A percentile compares a stretch with the other conserved stretches of the same genome.
Conservation (phyloP, 495 filamentous ascomycete genomes). For the Aspergillus leporis region DNA sequence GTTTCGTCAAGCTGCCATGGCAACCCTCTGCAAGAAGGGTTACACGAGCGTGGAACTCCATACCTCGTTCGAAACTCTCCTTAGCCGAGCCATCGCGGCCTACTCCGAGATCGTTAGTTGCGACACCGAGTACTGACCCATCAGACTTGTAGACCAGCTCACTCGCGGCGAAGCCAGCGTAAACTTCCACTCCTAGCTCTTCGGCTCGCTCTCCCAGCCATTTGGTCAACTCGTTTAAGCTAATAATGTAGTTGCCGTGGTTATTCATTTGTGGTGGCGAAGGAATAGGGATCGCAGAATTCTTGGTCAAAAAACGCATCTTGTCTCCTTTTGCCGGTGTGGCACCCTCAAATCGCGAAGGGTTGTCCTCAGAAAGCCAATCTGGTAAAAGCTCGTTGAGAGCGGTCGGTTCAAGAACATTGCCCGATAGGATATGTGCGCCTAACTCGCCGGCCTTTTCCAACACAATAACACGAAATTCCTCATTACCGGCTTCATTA, state of each 20-base stretch:
- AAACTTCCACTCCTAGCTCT: constrained; percentile 97
- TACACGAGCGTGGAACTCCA: constrained; percentile 95
- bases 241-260: constrained; percentile 95
- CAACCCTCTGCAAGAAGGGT: constrained; percentile 97
- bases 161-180: constrained; percentile 91
- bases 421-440: constrained; percentile 93
- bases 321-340: constrained; percentile 81
- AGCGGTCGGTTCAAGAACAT: constrained; percentile 88
- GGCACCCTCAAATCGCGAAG: constrained; percentile 75
- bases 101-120: constrained; percentile 92
- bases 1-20: constrained; percentile 93
- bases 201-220: constrained; percentile 96
- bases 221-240: constrained; percentile 88
- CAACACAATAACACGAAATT: constrained; percentile 87
- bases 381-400: constrained; percentile 90
- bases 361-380: constrained; percentile 87
- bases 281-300: constrained; percentile 72
- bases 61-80: constrained; percentile 89
- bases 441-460: constrained; percentile 97
- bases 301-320: constrained; percentile 95
- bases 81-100: constrained; percentile 80
- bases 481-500: constrained; percentile 92
- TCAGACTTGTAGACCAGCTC: constrained; percentile 87
- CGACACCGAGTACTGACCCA: constrained; percentile 89
- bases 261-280: constrained; percentile 98